Evolutionary conservation across 192 early-diverging fungal genomes (phyloP), one percentile per base, ranked within the genome.

Genomic region (Helicostylum pulchrum): DNA sequence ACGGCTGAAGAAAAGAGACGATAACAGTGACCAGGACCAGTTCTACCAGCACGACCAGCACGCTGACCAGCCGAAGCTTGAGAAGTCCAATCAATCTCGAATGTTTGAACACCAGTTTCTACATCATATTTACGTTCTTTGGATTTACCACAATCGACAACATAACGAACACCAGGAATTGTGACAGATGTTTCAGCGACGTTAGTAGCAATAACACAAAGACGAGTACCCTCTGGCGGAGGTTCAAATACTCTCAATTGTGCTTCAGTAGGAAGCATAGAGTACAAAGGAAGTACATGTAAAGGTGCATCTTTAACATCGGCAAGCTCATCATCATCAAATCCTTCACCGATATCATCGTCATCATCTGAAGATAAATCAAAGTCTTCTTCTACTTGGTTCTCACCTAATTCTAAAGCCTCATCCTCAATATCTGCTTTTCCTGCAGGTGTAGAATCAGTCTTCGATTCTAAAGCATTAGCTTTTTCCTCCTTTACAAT

Each of bases 151-250:
- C 88, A 84, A 74, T 99, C 97, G 6, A 99, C 90, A 4, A 99
- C 97, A 68, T 98, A 97, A 17, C 87, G 85, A 61, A 99, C 91
- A 30, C 90, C 90, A 7, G 97, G 95, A 43, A 99, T 98, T 2
- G 97, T 99, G 19, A 99, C 85, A 11, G 92, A 94, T 0, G 97
- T 99, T 80, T 99, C 97, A n/a, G 97, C 97, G 4, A 99, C 93
- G 68, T 99, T 98, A 52, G 97, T 99, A 6, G 95, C 95, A 15
- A 99, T 82, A 10, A 99, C 94, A 68, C 93, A 94, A 17, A 98
- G 78, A 12, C 97, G 86, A 14, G 87, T 85, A 36, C 95, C 95
- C 14, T 87, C 78, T 7, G 97, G 96, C 39, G 92, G 90, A 10
- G 84, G 76, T 52, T 92, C 83, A 78, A 99, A 99, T 2, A 98